Percentiles rank a stretch among this genome's conserved stretches.
Evolutionary conservation across 2,329 filamentous ascomycete genomes (phyloP).

Genomic region (Macroventuria anomochaeta): DNA sequence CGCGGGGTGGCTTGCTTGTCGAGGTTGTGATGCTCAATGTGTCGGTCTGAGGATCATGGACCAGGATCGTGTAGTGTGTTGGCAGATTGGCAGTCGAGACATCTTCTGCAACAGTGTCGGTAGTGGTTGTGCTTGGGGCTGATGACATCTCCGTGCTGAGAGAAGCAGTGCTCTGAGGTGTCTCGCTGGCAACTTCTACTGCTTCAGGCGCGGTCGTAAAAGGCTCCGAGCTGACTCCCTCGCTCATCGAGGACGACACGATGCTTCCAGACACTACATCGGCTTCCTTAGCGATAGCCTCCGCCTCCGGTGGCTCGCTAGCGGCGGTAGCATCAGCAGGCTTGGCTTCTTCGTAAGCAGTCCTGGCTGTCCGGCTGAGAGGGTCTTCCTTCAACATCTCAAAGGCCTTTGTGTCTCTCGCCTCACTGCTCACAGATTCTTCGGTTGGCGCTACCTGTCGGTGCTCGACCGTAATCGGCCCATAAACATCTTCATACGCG

Average conservation of each 20-base stretch:
- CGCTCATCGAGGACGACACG: not conserved
- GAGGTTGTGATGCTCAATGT: conserved; percentile 36
- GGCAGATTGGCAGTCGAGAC: not conserved
- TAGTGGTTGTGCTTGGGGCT: not conserved
- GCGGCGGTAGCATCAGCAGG: not conserved
- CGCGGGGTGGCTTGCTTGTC: conserved; percentile 21
- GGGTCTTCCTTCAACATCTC: conserved; percentile 27
- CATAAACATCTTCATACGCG: conserved; percentile 39
- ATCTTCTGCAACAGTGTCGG: not conserved
- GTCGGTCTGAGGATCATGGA: conserved; percentile 37
- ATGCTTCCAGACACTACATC: not conserved
- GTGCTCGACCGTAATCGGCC: conserved; percentile 32
- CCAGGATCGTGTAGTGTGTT: conserved; percentile 34
- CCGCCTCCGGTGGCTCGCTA: not conserved
- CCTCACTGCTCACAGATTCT: not conserved
- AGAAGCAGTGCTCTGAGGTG: not conserved
- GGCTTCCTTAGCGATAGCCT: not conserved
- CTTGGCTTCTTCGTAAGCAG: not conserved
- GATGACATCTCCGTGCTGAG: not conserved
- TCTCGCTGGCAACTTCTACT: not conserved
- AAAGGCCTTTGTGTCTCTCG: conserved; percentile 6
- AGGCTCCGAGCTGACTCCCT: not conserved
- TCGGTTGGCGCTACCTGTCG: conserved; percentile 17
- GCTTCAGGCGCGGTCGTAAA: not conserved
- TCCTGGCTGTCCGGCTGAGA: not conserved